Percentiles rank a stretch among this genome's conserved stretches.
Conservation (phyloP, 441 rosid species). For the Manihot esculenta region DNA sequence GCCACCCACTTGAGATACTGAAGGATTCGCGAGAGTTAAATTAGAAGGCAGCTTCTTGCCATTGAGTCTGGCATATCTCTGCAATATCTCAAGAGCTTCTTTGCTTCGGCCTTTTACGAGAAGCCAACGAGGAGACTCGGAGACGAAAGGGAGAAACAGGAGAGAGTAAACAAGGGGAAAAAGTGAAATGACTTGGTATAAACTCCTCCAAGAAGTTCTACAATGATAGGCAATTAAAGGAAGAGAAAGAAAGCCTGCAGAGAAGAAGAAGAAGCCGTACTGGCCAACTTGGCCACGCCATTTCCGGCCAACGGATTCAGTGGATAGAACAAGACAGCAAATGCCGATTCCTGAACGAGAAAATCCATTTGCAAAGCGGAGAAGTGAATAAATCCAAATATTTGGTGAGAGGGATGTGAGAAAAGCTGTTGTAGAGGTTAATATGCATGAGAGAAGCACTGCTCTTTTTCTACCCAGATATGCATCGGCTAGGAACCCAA, state of each 20-base stretch:
- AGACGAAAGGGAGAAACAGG: conserved; percentile 43
- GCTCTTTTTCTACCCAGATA: conserved; percentile 59
- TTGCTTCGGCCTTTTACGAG: conserved; percentile 40
- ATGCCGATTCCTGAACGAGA: conserved; percentile 58
- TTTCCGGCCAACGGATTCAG: conserved; percentile 57
- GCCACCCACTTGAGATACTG: neutral
- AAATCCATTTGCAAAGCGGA: conserved; percentile 60
- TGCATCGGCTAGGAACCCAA: conserved; percentile 43
- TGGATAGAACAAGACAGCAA: conserved; percentile 64
- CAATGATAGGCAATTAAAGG: conserved; percentile 54
- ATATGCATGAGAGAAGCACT: conserved; percentile 45
- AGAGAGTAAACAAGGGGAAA: conserved; percentile 47
- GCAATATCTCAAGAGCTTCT: conserved; percentile 55
- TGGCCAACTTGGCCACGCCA: conserved; percentile 78
- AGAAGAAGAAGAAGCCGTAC: conserved; percentile 67
- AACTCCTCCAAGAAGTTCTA: conserved; percentile 50
- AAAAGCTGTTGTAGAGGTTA: conserved; percentile 52
- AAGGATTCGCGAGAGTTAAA: conserved; percentile 37
- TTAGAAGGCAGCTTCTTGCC: conserved; percentile 49
- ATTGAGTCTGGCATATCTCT: conserved; percentile 39
- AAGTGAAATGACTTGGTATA: conserved; percentile 44
- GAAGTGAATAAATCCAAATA: conserved; percentile 59
- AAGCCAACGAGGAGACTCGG: conserved; percentile 81
- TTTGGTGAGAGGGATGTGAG: conserved; percentile 66
- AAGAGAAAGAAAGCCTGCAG: conserved; percentile 60